Conservation (phyloP, 768 basidiomycete genomes). For the Lyophyllum semitale region DNA sequence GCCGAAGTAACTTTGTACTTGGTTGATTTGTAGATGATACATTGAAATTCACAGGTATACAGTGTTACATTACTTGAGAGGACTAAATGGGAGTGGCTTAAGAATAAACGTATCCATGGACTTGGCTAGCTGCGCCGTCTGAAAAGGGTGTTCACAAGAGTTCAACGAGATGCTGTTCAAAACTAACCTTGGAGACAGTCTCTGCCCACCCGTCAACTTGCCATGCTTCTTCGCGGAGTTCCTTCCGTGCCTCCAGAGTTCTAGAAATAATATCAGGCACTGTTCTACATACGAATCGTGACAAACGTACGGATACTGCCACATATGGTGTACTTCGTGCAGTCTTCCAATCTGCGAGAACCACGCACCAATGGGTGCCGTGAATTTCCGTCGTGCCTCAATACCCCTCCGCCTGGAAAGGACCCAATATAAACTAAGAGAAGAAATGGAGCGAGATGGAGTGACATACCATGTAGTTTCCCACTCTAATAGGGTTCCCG, state of each 20-base stretch:
- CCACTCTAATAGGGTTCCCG: conserved; percentile 94
- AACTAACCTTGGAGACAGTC: conserved; percentile 83
- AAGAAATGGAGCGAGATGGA: conserved; percentile 4
- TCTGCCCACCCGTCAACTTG: conserved; percentile 94
- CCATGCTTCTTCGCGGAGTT: conserved; percentile 89
- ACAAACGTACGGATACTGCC: conserved; percentile 87
- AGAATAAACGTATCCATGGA: conserved; percentile 89
- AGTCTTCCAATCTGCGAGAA: conserved; percentile 85
- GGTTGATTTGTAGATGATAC: too few species aligned
- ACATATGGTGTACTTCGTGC: conserved; percentile 93
- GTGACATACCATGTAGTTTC: conserved; percentile 80
- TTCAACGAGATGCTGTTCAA: neutral
- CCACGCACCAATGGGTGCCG: conserved; percentile 89
- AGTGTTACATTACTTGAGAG: conserved; percentile 62
- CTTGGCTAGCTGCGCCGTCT: conserved; percentile 89
- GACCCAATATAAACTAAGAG: neutral
- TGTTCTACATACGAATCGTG: conserved; percentile 9
- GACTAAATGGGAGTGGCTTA: conserved; percentile 77
- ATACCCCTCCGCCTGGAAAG: conserved; percentile 81
- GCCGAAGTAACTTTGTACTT: too few species aligned
- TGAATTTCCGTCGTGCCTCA: conserved; percentile 87
- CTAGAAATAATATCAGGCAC: conserved; percentile 34
- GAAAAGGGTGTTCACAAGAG: conserved; percentile 15
- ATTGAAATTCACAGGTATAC: neutral
- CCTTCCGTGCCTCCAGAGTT: conserved; percentile 78